Conservation (phyloP, 768 basidiomycete species). For the Kwoniella dejecticola region DNA sequence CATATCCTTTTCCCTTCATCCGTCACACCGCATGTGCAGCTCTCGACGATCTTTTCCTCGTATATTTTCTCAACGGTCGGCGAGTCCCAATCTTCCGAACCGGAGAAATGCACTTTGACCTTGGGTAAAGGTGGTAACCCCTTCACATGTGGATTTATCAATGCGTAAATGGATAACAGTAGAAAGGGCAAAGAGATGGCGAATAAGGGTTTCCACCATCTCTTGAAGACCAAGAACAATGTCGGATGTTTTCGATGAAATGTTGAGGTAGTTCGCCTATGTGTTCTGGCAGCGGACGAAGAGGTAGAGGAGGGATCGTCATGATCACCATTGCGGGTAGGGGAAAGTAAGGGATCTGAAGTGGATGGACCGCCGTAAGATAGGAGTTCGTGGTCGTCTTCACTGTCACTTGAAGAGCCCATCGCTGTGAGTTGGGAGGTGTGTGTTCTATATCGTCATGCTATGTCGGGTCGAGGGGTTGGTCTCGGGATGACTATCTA, state of each 20-base stretch:
- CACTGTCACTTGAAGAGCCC: slow-evolving; percentile 15
- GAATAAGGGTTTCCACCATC: slow-evolving; percentile 36
- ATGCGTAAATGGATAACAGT: slow-evolving; percentile 36
- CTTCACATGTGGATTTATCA: slow-evolving; percentile 42
- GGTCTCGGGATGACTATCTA: no score
- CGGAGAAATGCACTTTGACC: slow-evolving; percentile 9
- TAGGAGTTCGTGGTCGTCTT: slow-evolving; percentile 19
- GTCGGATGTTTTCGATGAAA: slow-evolving; percentile 3
- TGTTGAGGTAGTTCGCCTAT: background rate
- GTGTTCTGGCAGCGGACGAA: background rate
- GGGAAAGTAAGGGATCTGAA: background rate
- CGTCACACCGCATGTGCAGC: slow-evolving; percentile 35
- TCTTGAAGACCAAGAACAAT: slow-evolving; percentile 7
- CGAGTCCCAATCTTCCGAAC: slow-evolving; percentile 1
- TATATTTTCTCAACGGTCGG: background rate
- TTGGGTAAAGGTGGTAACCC: slow-evolving; percentile 43
- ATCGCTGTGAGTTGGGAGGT: background rate
- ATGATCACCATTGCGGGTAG: background rate
- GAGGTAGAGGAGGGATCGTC: background rate
- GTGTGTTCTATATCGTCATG: background rate
- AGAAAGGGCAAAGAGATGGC: slow-evolving; percentile 33
- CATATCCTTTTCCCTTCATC: slow-evolving; percentile 43
- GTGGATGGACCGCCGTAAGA: slow-evolving; percentile 12
- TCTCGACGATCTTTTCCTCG: slow-evolving; percentile 19
- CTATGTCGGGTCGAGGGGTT: background rate